Conservation (phyloP, 495 filamentous ascomycete species). For the Filosporella fistucella region DNA sequence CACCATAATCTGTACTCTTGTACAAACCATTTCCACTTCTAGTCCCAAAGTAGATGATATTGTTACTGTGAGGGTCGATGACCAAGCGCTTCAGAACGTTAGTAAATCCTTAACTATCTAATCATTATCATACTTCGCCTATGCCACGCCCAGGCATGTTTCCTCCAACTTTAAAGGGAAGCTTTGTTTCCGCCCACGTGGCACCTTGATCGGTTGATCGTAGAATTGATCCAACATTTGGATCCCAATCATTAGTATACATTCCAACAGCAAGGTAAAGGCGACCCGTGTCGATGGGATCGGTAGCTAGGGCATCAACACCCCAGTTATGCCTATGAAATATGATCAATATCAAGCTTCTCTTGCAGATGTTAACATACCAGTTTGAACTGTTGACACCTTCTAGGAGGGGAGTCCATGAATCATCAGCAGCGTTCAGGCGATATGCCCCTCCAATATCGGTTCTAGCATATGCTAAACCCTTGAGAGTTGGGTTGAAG, state of each 20-base stretch:
- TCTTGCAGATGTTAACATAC: constrained; percentile 16
- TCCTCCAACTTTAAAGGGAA: constrained; percentile 55
- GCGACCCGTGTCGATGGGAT: constrained; percentile 45
- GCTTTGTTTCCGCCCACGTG: constrained; percentile 38
- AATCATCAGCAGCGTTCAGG: constrained; percentile 45
- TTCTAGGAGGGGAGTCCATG: constrained; percentile 55
- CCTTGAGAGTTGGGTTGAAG: constrained; percentile 50
- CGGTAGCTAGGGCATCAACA: constrained; percentile 52
- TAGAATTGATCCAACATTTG: constrained; percentile 47
- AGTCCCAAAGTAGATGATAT: constrained; percentile 51
- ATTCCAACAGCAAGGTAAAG: constrained; percentile 52
- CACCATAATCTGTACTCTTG: constrained; percentile 52
- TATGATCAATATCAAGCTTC: constrained; percentile 1
- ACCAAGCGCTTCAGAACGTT: constrained; percentile 36
- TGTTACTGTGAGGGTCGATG: constrained; percentile 51
- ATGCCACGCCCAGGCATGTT: constrained; percentile 62
- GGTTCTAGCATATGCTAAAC: constrained; percentile 53
- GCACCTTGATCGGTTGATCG: constrained; percentile 43
- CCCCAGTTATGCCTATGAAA: constrained; percentile 43
- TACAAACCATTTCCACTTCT: constrained; percentile 54
- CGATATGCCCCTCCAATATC: constrained; percentile 60
- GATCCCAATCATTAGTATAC: constrained; percentile 55
- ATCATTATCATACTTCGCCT: constrained; percentile 34
- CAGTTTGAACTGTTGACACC: constrained; percentile 41
- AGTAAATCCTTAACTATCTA: background rate